phyloP scores from a whole-genome alignment of 73 alveolate species.

The Stentor coeruleus region DNA sequence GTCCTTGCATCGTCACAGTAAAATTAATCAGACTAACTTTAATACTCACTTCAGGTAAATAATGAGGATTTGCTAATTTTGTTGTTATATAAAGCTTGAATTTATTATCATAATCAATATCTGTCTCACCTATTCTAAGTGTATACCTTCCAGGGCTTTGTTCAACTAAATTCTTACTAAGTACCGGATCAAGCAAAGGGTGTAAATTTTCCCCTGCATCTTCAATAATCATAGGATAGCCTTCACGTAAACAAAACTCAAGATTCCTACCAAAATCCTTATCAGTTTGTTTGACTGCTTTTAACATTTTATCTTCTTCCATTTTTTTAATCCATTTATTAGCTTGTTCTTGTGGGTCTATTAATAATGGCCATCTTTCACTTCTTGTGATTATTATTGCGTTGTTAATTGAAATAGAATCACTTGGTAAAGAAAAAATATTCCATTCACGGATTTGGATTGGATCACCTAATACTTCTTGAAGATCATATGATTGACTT shows the following conservation, averaged over 20 bases:
- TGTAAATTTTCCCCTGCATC: slow-evolving; percentile 94
- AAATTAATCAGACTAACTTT: slow-evolving; percentile 97
- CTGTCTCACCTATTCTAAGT: slow-evolving; percentile 82
- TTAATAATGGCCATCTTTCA: slow-evolving; percentile 98
- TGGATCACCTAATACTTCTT: slow-evolving; percentile 92
- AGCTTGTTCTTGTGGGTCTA: slow-evolving; percentile 98
- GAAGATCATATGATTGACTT: slow-evolving; percentile 55
- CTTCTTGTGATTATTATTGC: slow-evolving; percentile 94
- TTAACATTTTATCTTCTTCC: slow-evolving; percentile 70
- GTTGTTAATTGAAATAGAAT: slow-evolving; percentile 92
- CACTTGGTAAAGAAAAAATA: slow-evolving; percentile 92
- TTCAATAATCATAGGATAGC: slow-evolving; percentile 88
- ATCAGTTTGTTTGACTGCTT: slow-evolving; percentile 34
- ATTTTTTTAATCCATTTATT: slow-evolving; percentile 98
- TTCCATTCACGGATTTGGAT: slow-evolving; percentile 96
- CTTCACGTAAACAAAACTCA: slow-evolving; percentile 62
- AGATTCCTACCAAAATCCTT: not conserved
- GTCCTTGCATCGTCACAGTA: slow-evolving; percentile 98
- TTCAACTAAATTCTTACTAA: slow-evolving; percentile 69
- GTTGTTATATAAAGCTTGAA: slow-evolving; percentile 97
- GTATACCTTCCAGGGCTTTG: slow-evolving; percentile 56
- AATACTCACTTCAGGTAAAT: slow-evolving; percentile 98
- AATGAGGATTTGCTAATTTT: slow-evolving; percentile 98
- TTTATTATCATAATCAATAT: slow-evolving; percentile 87
- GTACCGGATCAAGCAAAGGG: slow-evolving; percentile 96